Evolutionary conservation across 2,329 filamentous ascomycete genomes (phyloP).

Genomic region (Pochonia chlamydosporia): DNA sequence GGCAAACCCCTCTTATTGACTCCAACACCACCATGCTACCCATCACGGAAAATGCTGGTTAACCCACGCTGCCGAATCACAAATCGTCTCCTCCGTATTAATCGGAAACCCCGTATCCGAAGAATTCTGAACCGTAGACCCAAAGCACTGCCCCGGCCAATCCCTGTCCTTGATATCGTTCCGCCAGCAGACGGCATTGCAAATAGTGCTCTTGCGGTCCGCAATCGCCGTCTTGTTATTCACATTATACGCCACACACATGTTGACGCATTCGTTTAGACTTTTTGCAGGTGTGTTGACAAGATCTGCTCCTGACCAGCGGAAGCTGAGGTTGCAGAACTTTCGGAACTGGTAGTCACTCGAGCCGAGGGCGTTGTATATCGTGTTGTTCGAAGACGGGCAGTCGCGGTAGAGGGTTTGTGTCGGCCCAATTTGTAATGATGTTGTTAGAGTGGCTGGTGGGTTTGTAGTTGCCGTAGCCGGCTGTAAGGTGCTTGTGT

Average conservation of each 20-base stretch:
- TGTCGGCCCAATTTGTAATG: not conserved
- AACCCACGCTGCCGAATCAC: conserved; percentile 10
- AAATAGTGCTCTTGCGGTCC: not conserved
- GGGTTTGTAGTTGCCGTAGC: not conserved
- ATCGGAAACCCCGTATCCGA: conserved; percentile 1
- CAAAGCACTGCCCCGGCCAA: conserved; percentile 11
- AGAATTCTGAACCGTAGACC: conserved; percentile 4
- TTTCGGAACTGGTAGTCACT: conserved; percentile 8
- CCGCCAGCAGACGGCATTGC: conserved; percentile 11
- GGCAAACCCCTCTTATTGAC: too few species aligned
- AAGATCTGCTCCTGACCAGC: not conserved
- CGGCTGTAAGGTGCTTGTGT: too few species aligned
- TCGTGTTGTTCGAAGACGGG: conserved; percentile 8
- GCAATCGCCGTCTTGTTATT: conserved; percentile 8
- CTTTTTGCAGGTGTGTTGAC: conserved; percentile 5
- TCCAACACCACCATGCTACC: too few species aligned
- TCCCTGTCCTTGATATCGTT: conserved; percentile 4
- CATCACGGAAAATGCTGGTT: not conserved
- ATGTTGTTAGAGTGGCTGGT: conserved; percentile 1
- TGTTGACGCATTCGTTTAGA: conserved; percentile 11
- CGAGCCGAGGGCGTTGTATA: conserved; percentile 6
- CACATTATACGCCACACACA: conserved; percentile 8
- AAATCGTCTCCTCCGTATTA: conserved; percentile 3
- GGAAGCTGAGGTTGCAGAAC: conserved; percentile 6
- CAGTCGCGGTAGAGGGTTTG: conserved; percentile 10